Percentiles rank a stretch among this genome's conserved stretches.
Evolutionary conservation across 495 filamentous ascomycete genomes (phyloP).

Genomic region (Xylaria intraflava): DNA sequence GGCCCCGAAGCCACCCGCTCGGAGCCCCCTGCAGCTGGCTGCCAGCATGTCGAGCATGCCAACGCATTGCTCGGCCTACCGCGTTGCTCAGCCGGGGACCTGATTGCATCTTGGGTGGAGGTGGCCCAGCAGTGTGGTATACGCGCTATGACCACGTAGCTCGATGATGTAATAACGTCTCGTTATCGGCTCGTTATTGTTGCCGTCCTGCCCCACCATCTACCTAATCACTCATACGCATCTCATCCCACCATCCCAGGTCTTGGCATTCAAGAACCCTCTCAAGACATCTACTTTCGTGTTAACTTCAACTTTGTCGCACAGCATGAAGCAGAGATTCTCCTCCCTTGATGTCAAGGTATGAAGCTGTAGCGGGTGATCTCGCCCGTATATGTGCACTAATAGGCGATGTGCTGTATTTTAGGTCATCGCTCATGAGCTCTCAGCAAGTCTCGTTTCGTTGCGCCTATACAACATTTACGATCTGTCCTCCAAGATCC

Average conservation of each 20-base stretch:
- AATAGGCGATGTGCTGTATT: neutral
- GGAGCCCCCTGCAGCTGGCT: no score
- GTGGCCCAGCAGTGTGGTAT: no score
- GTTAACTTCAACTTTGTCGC: neutral
- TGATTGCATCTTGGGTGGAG: no score
- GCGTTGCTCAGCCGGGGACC: no score
- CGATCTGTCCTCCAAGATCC: slow-evolving; percentile 89
- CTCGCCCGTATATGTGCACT: neutral
- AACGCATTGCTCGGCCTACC: no score
- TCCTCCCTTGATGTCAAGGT: slow-evolving; percentile 89
- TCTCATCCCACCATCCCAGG: neutral
- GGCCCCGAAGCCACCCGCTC: no score
- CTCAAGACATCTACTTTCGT: neutral
- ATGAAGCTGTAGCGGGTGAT: slow-evolving; percentile 4
- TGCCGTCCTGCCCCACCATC: no score
- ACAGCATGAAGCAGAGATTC: slow-evolving; percentile 93
- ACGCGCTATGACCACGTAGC: no score
- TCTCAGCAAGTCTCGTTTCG: slow-evolving; percentile 63
- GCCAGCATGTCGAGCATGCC: no score
- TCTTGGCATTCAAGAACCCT: neutral
- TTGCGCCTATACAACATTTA: slow-evolving; percentile 90
- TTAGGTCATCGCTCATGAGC: slow-evolving; percentile 88
- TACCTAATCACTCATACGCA: no score
- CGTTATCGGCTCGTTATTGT: neutral
- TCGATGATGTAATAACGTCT: neutral